These are phyloP conservation scores for Microbotryum silenes-acaulis DNA, from an alignment of 1,284 basidiomycete species.

Conservation along the genomic window DNA sequence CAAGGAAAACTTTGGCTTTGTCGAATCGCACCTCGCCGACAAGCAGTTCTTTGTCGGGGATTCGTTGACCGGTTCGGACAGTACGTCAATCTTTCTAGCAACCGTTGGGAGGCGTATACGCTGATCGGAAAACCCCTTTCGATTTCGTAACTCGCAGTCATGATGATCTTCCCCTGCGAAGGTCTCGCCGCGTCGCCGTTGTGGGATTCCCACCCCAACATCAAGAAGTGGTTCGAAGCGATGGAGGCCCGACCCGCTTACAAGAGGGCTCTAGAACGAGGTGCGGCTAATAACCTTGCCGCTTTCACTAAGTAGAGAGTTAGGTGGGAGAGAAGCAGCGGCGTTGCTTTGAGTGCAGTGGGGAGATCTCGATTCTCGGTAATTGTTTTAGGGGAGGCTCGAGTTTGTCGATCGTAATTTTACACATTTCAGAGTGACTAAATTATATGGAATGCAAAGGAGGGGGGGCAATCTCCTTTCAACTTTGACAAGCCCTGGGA, in stretches of 20 bases:
- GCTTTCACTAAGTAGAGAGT: background rate
- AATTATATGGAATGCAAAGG: no score
- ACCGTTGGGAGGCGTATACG: no score
- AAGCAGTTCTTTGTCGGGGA: constrained; percentile 24
- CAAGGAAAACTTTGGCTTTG: constrained; percentile 10
- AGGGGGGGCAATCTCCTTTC: no score
- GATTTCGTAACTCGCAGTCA: constrained; percentile 11
- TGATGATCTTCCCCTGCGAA: constrained; percentile 26
- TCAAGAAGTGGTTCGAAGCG: constrained; percentile 23
- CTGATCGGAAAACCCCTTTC: no score
- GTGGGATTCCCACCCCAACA: constrained; percentile 17
- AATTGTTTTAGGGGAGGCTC: no score
- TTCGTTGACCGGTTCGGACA: constrained; percentile 28
- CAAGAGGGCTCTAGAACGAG: constrained; percentile 21
- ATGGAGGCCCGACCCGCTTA: constrained; percentile 27
- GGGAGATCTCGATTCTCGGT: no score
- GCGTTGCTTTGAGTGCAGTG: no score
- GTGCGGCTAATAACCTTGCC: constrained; percentile 18
- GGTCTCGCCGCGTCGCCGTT: constrained; percentile 9
- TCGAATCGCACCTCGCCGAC: constrained; percentile 16
- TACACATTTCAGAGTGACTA: no score
- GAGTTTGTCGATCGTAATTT: no score
- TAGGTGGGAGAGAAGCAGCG: no score
- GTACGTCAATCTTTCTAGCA: constrained; percentile 5
- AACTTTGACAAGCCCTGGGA: no score